Conservation (phyloP, 2,329 filamentous ascomycete species). For the Pseudopyrenochaeta lycopersici region DNA sequence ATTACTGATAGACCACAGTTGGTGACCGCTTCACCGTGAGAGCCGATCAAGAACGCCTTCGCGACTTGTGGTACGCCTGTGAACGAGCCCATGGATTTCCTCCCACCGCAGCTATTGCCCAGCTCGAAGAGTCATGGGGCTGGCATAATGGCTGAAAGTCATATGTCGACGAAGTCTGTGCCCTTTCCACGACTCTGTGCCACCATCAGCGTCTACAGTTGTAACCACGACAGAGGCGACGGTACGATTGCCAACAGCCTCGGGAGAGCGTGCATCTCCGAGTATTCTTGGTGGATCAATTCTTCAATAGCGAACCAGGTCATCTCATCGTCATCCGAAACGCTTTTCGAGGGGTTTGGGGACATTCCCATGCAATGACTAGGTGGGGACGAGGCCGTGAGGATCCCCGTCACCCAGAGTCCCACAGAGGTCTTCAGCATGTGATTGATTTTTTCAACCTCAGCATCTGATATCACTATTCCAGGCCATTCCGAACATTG, state of each 20-base stretch:
- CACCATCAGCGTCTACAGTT: background rate
- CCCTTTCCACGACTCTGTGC: background rate
- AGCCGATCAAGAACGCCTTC: slow-evolving; percentile 42
- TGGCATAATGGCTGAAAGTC: slow-evolving; percentile 26
- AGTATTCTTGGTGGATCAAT: too few species aligned
- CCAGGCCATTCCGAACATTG: background rate
- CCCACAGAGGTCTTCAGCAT: background rate
- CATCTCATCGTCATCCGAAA: too few species aligned
- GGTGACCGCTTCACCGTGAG: slow-evolving; percentile 44
- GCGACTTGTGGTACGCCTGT: slow-evolving; percentile 41
- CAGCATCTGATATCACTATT: slow-evolving; percentile 4
- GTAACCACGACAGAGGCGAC: too few species aligned
- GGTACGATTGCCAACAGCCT: too few species aligned
- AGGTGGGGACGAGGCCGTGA: too few species aligned
- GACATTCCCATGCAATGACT: background rate
- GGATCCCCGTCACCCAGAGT: too few species aligned
- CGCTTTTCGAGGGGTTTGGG: background rate
- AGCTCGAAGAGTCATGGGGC: slow-evolving; percentile 49
- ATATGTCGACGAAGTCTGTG: background rate
- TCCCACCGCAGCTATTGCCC: slow-evolving; percentile 40
- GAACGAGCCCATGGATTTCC: slow-evolving; percentile 46
- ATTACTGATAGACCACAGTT: slow-evolving; percentile 26
- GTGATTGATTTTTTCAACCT: background rate
- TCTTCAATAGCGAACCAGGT: too few species aligned
- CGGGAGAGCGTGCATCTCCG: too few species aligned